phyloP scores from a whole-genome alignment of 306 rosid genomes.

The Alnus rubra region DNA sequence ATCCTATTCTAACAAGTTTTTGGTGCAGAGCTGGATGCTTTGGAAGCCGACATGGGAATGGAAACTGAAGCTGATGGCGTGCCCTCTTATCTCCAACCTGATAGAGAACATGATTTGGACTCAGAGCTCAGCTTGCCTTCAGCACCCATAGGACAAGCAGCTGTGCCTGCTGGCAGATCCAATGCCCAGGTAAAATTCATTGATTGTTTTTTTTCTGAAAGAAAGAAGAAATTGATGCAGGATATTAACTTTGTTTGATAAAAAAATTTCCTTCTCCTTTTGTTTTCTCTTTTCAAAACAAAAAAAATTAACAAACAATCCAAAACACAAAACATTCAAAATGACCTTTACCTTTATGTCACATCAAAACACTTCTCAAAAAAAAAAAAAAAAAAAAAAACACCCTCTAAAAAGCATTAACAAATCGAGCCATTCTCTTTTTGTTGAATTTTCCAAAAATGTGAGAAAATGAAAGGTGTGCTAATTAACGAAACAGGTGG shows the following conservation, averaged over 20 bases:
- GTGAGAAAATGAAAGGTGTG: background rate
- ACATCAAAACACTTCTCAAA: too few relatives aligned
- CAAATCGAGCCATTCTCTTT: background rate
- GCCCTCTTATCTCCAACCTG: conserved; percentile 98
- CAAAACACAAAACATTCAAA: too few relatives aligned
- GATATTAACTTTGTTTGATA: background rate
- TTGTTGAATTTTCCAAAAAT: background rate
- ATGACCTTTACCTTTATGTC: too few relatives aligned
- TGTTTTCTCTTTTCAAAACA: too few relatives aligned
- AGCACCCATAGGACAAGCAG: conserved; percentile 75
- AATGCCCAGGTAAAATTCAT: conserved; percentile 58
- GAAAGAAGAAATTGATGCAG: background rate
- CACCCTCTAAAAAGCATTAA: too few relatives aligned
- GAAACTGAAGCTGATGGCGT: conserved; percentile 83
- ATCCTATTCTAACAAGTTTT: background rate
- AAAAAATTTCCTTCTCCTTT: too few relatives aligned
- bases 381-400: too few relatives aligned
- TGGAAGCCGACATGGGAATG: conserved; percentile 90
- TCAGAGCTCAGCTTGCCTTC: conserved; percentile 86
- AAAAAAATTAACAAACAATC: too few relatives aligned
- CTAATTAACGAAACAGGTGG: background rate
- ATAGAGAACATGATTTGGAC: conserved; percentile 79
- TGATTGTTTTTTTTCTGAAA: background rate
- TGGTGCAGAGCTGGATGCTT: conserved; percentile 82
- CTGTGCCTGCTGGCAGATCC: conserved; percentile 63